A percentile compares a stretch with the other conserved stretches of the same genome.
These are phyloP conservation scores for Clavispora fructus DNA, from an alignment of 805 yeast species.

Conservation along the genomic window DNA sequence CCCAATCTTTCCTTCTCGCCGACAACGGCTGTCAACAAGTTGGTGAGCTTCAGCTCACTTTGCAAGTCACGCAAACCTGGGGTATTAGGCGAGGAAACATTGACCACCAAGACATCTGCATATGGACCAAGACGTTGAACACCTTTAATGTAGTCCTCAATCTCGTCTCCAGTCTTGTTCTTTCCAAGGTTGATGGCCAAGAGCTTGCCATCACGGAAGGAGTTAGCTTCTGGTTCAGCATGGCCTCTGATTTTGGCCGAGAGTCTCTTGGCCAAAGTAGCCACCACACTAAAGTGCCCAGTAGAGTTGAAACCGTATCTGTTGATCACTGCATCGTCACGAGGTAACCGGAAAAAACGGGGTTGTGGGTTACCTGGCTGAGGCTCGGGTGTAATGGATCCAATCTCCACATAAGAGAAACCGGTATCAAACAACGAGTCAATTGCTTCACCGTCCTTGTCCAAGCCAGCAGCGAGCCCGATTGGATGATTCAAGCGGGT, in stretches of 20 bases:
- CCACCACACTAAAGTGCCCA: constrained; percentile 74
- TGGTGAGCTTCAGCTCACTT: constrained; percentile 65
- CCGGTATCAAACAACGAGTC: constrained; percentile 76
- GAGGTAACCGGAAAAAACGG: constrained; percentile 77
- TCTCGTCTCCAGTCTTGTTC: constrained; percentile 87
- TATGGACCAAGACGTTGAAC: constrained; percentile 73
- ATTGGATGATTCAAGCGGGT: constrained; percentile 67
- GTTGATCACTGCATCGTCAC: constrained; percentile 88
- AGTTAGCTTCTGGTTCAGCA: constrained; percentile 27
- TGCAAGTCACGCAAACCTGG: constrained; percentile 91
- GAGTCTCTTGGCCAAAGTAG: constrained; percentile 62
- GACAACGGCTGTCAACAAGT: constrained; percentile 61
- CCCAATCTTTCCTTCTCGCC: constrained; percentile 55
- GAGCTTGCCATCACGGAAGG: constrained; percentile 60
- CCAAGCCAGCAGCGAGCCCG: constrained; percentile 95
- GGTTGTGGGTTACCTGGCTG: constrained; percentile 96
- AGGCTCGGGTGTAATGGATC: constrained; percentile 87
- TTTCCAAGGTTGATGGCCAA: constrained; percentile 87
- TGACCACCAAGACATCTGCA: constrained; percentile 86
- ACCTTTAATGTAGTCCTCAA: constrained; percentile 79
- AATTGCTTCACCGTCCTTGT: constrained; percentile 87
- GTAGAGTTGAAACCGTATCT: constrained; percentile 92
- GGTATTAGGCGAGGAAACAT: constrained; percentile 93
- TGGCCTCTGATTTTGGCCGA: constrained; percentile 2
- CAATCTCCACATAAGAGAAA: constrained; percentile 86